Percentiles rank a stretch among this genome's conserved stretches.
These are phyloP conservation scores for Ramularia collo-cygni DNA, from an alignment of 2,329 filamentous ascomycete genomes.

Conservation along the genomic window DNA sequence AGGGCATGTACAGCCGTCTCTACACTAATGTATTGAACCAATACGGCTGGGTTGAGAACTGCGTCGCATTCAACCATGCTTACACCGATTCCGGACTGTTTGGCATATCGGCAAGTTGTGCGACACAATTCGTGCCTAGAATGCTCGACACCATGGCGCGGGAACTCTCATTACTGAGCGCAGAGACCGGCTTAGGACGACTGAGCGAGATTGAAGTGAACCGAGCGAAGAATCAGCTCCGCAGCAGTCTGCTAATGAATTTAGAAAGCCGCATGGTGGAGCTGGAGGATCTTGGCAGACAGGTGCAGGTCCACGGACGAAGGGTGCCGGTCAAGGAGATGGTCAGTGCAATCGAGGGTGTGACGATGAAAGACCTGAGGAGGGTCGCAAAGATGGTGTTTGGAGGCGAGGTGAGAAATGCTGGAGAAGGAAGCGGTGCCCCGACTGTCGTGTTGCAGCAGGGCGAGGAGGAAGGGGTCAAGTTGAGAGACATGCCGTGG, in stretches of 20 bases:
- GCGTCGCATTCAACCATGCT: slow-evolving; percentile 92
- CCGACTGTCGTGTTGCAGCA: slow-evolving; percentile 95
- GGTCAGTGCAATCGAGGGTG: slow-evolving; percentile 75
- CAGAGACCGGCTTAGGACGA: slow-evolving; percentile 65
- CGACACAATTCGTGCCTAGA: slow-evolving; percentile 65
- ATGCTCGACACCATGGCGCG: slow-evolving; percentile 97
- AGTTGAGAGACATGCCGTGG: slow-evolving; percentile 67
- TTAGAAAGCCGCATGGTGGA: slow-evolving; percentile 96
- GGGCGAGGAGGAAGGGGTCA: slow-evolving; percentile 66
- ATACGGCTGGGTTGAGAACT: slow-evolving; percentile 94
- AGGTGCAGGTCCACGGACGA: slow-evolving; percentile 92
- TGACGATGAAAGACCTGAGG: slow-evolving; percentile 74
- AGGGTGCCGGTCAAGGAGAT: slow-evolving; percentile 92
- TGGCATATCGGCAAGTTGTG: slow-evolving; percentile 82
- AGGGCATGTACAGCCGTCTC: slow-evolving; percentile 97
- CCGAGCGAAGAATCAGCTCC: slow-evolving; percentile 93
- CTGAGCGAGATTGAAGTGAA: slow-evolving; percentile 73
- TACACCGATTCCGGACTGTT: slow-evolving; percentile 96
- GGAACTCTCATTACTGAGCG: slow-evolving; percentile 70
- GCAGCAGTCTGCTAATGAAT: slow-evolving; percentile 90
- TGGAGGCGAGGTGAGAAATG: slow-evolving; percentile 67
- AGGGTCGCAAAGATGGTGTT: slow-evolving; percentile 75
- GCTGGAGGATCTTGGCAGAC: slow-evolving; percentile 86
- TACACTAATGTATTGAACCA: slow-evolving; percentile 98
- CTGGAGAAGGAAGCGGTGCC: slow-evolving; percentile 71